Evolutionary conservation across 2,329 filamentous ascomycete genomes (phyloP).

Genomic region (Pezicula radicicola): DNA sequence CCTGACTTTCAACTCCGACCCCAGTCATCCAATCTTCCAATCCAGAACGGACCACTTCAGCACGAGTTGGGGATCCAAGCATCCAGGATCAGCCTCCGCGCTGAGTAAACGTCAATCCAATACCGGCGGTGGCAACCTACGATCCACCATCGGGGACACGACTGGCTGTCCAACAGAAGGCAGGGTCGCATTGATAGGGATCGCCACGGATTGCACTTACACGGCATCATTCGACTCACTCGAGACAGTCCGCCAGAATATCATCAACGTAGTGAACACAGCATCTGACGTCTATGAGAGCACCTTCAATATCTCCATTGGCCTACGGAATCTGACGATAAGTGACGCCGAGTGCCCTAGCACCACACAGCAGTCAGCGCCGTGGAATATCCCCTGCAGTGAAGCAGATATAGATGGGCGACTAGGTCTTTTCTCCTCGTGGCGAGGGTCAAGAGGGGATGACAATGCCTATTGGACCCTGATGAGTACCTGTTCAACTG

Average conservation of each 20-base stretch:
- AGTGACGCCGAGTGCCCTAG: conserved; percentile 69
- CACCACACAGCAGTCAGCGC: conserved; percentile 58
- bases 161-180: conserved; percentile 78
- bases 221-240: conserved; percentile 64
- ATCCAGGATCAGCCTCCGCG: too few relatives aligned
- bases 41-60: conserved; percentile 69
- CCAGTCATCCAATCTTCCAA: conserved; percentile 65
- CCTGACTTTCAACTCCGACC: conserved; percentile 70
- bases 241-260: conserved; percentile 61
- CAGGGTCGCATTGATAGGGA: conserved; percentile 83
- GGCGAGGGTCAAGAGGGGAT: conserved; percentile 75
- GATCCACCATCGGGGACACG: conserved; percentile 71
- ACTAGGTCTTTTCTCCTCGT: conserved; percentile 79
- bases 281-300: conserved; percentile 84
- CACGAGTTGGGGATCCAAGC: too few relatives aligned
- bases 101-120: too few relatives aligned
- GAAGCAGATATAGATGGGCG: conserved; percentile 65
- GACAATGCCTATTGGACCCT: conserved; percentile 85
- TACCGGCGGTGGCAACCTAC: conserved; percentile 74
- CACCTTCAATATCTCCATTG: conserved; percentile 89
- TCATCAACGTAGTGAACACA: conserved; percentile 78
- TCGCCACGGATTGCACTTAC: conserved; percentile 90
- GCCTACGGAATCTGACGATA: conserved; percentile 78
- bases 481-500: conserved; percentile 66
- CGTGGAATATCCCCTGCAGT: conserved; percentile 81